Percentiles rank a stretch among this genome's conserved stretches.
Evolutionary conservation across 2,329 filamentous ascomycete genomes (phyloP).

Genomic region (Drechmeria coniospora): DNA sequence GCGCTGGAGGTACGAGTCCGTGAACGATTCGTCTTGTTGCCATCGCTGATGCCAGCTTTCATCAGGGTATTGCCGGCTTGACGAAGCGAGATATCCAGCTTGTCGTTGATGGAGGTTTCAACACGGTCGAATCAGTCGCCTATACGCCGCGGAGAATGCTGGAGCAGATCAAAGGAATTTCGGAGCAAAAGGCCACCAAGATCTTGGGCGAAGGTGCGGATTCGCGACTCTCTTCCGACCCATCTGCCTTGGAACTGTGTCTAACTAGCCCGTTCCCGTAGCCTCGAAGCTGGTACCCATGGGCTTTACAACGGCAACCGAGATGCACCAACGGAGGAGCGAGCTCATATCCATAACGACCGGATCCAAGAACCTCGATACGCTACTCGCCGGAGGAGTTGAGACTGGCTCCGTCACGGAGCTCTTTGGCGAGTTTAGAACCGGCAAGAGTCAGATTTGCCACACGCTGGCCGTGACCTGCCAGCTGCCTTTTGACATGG

Average conservation of each 20-base stretch:
- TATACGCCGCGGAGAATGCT: slow-evolving; percentile 74
- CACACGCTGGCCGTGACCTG: slow-evolving; percentile 98
- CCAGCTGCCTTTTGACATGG: slow-evolving; percentile 96
- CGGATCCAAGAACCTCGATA: slow-evolving; percentile 93
- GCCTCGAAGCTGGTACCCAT: slow-evolving; percentile 94
- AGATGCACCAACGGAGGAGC: slow-evolving; percentile 94
- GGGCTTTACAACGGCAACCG: slow-evolving; percentile 97
- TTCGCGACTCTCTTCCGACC: no score
- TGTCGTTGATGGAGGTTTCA: slow-evolving; percentile 78
- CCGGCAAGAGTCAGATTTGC: slow-evolving; percentile 96
- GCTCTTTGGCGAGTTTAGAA: slow-evolving; percentile 94
- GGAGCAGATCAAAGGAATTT: slow-evolving; percentile 96
- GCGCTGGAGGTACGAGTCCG: slow-evolving; percentile 61
- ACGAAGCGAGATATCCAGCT: slow-evolving; percentile 94
- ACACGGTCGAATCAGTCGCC: slow-evolving; percentile 90
- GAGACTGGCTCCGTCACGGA: slow-evolving; percentile 98
- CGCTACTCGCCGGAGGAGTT: slow-evolving; percentile 80
- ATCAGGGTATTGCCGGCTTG: slow-evolving; percentile 68
- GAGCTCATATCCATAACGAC: slow-evolving; percentile 97
- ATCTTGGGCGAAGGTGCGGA: slow-evolving; percentile 68
- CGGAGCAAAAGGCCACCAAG: slow-evolving; percentile 89
- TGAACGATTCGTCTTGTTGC: neutral
- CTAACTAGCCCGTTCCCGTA: slow-evolving; percentile 19
- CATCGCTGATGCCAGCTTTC: slow-evolving; percentile 4
- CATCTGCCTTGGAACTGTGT: neutral